These are phyloP conservation scores for Aspergillus fischeri DNA, from an alignment of 2,329 filamentous ascomycete species.

Conservation along the genomic window DNA sequence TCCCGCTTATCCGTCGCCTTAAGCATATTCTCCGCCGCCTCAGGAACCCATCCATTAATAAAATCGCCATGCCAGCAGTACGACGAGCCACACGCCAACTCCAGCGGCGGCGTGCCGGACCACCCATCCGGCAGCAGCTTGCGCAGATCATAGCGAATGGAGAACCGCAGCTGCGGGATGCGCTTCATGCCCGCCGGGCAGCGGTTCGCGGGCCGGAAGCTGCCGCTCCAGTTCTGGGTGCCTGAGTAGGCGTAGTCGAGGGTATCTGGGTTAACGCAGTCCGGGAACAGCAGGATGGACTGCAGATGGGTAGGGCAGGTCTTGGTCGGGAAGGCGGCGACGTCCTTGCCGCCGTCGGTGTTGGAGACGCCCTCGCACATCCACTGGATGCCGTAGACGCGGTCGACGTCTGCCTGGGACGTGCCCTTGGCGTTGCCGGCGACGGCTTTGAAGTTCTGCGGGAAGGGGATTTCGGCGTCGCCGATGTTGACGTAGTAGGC, in stretches of 20 bases:
- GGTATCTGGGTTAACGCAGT: constrained; percentile 10
- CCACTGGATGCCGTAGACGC: constrained; percentile 1
- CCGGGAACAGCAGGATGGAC: constrained; percentile 12
- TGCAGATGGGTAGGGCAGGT: constrained; percentile 12
- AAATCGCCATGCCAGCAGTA: constrained; percentile 11
- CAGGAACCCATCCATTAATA: constrained; percentile 10
- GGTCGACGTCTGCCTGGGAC: neutral
- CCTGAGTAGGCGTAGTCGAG: constrained; percentile 7
- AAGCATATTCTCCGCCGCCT: constrained; percentile 15
- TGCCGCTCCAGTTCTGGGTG: neutral
- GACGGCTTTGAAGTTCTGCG: constrained; percentile 9
- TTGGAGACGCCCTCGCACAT: constrained; percentile 3
- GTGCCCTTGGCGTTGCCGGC: constrained; percentile 6
- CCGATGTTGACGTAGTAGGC: constrained; percentile 14
- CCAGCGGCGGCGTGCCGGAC: constrained; percentile 8
- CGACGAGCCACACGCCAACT: constrained; percentile 7
- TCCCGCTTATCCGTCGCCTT: constrained; percentile 2
- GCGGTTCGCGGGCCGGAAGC: constrained; percentile 2
- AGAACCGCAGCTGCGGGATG: constrained; percentile 14
- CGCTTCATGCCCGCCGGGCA: constrained; percentile 14
- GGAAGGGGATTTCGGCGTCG: constrained; percentile 14
- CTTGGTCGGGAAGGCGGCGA: constrained; percentile 9
- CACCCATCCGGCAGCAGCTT: constrained; percentile 12
- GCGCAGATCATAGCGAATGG: constrained; percentile 13
- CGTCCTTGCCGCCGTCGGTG: neutral